These are phyloP conservation scores for Candida insectorum DNA, from an alignment of 805 yeast species.

Conservation along the genomic window DNA sequence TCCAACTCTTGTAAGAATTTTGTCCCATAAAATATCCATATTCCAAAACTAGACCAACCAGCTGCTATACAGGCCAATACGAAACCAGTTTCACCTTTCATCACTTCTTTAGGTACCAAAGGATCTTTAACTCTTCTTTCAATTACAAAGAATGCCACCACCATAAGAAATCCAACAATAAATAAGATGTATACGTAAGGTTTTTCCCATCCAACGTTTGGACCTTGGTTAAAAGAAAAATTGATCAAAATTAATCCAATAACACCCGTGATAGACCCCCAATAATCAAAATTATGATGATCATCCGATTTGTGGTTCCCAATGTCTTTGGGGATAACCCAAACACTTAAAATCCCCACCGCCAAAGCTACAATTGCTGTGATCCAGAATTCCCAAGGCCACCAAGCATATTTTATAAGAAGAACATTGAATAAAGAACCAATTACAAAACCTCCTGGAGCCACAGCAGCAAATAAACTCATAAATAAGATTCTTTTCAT, in stretches of 20 bases:
- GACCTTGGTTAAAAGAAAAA: constrained; percentile 75
- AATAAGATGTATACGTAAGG: constrained; percentile 59
- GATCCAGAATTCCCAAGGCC: constrained; percentile 36
- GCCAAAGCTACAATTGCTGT: constrained; percentile 18
- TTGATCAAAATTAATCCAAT: constrained; percentile 60
- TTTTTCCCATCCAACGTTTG: constrained; percentile 64
- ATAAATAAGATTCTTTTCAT: constrained; percentile 18
- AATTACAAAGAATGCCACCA: constrained; percentile 48
- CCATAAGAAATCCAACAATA: constrained; percentile 46
- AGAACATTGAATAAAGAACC: constrained; percentile 26
- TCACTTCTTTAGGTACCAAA: constrained; percentile 48
- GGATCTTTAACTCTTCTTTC: constrained; percentile 45
- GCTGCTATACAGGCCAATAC: constrained; percentile 51
- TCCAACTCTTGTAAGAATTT: constrained; percentile 33
- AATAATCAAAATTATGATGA: constrained; percentile 19
- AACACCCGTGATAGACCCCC: constrained; percentile 50
- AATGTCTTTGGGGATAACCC: constrained; percentile 27
- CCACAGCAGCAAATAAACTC: constrained; percentile 33
- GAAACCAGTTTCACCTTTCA: constrained; percentile 44
- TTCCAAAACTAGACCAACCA: constrained; percentile 79
- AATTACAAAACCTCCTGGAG: constrained; percentile 29
- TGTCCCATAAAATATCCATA: constrained; percentile 61
- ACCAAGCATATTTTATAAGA: constrained; percentile 26
- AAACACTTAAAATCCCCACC: constrained; percentile 15
- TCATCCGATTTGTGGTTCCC: constrained; percentile 11